Percentiles rank a stretch among this genome's conserved stretches.
These are phyloP conservation scores for Blastocystis sp. DNA, from an alignment of 352 stramenopile genomes.

Conservation along the genomic window DNA sequence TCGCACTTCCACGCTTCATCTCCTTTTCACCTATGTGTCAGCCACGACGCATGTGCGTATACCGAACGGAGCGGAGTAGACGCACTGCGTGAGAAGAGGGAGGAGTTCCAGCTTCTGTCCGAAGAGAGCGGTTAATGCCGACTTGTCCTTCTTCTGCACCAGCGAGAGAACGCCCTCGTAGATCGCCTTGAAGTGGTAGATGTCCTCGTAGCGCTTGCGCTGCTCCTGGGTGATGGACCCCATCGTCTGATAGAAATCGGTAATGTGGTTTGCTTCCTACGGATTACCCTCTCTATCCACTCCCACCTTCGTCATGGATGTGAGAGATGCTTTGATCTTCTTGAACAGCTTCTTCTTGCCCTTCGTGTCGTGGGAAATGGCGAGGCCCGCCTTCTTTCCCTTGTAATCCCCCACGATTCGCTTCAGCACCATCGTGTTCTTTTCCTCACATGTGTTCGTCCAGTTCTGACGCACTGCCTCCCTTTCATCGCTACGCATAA, in stretches of 20 bases:
- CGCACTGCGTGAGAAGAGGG: constrained; percentile 9
- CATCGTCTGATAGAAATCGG: neutral
- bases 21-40: constrained; percentile 40
- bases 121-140: neutral
- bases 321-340: neutral
- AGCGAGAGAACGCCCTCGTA: neutral
- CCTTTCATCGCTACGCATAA: constrained; percentile 31
- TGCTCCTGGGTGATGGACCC: constrained; percentile 9
- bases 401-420: neutral
- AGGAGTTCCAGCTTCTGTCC: constrained; percentile 22
- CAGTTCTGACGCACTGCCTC: neutral
- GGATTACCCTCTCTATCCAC: neutral
- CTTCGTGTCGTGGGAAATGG: neutral
- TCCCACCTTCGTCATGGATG: neutral
- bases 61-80: constrained; percentile 53
- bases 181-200: neutral
- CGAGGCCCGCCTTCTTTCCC: neutral
- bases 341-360: constrained; percentile 1
- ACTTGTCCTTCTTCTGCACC: constrained; percentile 28
- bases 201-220: constrained; percentile 32
- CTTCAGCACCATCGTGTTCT: neutral
- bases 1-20: constrained; percentile 49
- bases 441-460: neutral
- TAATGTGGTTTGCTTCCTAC: neutral
- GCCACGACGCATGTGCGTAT: neutral